Evolutionary conservation across 352 stramenopile species (phyloP).

Genomic region (Pythium insidiosum): DNA sequence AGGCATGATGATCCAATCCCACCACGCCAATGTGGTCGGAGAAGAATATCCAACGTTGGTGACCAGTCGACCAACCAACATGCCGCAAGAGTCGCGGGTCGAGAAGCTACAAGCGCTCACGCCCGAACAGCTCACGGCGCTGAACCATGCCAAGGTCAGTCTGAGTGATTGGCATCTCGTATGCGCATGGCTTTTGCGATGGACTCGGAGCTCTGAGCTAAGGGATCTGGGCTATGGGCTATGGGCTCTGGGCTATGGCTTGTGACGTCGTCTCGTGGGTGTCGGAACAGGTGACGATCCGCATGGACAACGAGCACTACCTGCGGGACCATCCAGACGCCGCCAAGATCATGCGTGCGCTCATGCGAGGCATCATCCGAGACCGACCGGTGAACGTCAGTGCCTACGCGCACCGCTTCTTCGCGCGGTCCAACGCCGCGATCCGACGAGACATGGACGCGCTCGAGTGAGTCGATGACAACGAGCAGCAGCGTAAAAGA

Average conservation of each 20-base stretch:
- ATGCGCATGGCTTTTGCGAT: too few relatives aligned
- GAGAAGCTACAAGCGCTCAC: slow-evolving; percentile 57
- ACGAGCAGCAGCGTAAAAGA: slow-evolving; percentile 16
- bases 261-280: too few relatives aligned
- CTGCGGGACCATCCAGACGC: slow-evolving; percentile 55
- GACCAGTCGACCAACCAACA: too few relatives aligned
- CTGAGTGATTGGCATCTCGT: neutral
- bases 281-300: slow-evolving; percentile 46
- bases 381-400: slow-evolving; percentile 39
- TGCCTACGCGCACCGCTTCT: slow-evolving; percentile 51
- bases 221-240: too few relatives aligned
- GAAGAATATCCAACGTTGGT: too few relatives aligned
- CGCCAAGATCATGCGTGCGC: slow-evolving; percentile 42
- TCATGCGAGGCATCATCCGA: slow-evolving; percentile 46
- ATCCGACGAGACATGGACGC: slow-evolving; percentile 39
- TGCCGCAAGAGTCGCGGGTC: too few relatives aligned
- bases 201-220: too few relatives aligned
- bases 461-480: too few relatives aligned
- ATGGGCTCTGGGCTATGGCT: too few relatives aligned
- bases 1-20: too few relatives aligned
- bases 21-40: too few relatives aligned
- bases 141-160: slow-evolving; percentile 61
- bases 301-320: slow-evolving; percentile 76
- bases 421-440: slow-evolving; percentile 21
- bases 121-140: slow-evolving; percentile 41